Percentiles rank a stretch among this genome's conserved stretches.
Conservation (phyloP, 2,329 filamentous ascomycete genomes). For the Trichoderma hamatum region DNA sequence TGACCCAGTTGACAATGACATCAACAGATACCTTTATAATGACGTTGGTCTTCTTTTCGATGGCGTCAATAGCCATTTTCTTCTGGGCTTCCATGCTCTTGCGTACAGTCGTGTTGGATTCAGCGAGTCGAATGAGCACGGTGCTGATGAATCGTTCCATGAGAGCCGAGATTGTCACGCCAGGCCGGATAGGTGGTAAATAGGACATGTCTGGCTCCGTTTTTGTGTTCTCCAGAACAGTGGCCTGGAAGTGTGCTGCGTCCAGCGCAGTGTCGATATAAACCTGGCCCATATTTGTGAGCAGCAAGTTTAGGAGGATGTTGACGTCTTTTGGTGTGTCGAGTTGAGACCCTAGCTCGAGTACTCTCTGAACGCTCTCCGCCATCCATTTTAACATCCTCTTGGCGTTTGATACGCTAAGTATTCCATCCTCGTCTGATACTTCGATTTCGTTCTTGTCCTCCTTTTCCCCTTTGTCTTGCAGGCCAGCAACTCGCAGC, state of each 20-base stretch:
- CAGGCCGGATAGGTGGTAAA: slow-evolving; percentile 74
- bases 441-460: slow-evolving; percentile 88
- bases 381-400: slow-evolving; percentile 98
- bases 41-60: slow-evolving; percentile 79
- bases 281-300: slow-evolving; percentile 86
- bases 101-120: slow-evolving; percentile 86
- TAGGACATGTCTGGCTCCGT: slow-evolving; percentile 86
- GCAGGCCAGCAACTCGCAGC: slow-evolving; percentile 82
- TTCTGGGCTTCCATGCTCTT: slow-evolving; percentile 87
- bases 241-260: slow-evolving; percentile 72
- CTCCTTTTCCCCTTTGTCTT: slow-evolving; percentile 70
- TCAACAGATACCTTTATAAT: slow-evolving; percentile 61
- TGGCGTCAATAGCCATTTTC: slow-evolving; percentile 69
- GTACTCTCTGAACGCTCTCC: slow-evolving; percentile 85
- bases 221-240: slow-evolving; percentile 76
- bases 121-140: slow-evolving; percentile 85
- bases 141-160: slow-evolving; percentile 92
- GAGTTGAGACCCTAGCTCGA: slow-evolving; percentile 83
- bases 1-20: slow-evolving; percentile 75
- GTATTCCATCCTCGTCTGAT: slow-evolving; percentile 81
- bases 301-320: slow-evolving; percentile 77
- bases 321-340: slow-evolving; percentile 95
- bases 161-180: slow-evolving; percentile 86
- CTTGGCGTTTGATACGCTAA: slow-evolving; percentile 88
- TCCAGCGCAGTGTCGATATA: slow-evolving; percentile 69